phyloP scores from a whole-genome alignment of 345 rosid species.

The Pelargonium nanum region DNA sequence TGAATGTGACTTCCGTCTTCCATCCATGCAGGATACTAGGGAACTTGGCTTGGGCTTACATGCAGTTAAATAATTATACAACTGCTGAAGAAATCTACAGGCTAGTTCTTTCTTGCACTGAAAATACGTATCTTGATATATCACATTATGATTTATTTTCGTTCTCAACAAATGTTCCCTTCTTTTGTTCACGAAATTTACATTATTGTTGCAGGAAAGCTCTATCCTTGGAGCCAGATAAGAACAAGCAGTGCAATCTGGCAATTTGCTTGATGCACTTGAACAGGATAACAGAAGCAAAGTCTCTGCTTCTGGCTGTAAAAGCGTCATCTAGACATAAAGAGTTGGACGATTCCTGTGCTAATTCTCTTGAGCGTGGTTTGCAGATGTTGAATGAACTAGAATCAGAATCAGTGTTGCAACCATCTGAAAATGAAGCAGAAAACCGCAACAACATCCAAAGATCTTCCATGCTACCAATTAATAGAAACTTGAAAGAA shows the following conservation, averaged over 20 bases:
- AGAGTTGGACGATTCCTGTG: slow-evolving; percentile 47
- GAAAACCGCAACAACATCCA: background rate
- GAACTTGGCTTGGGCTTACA: slow-evolving; percentile 81
- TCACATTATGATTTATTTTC: background rate
- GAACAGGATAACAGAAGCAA: slow-evolving; percentile 62
- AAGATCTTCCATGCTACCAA: slow-evolving; percentile 4
- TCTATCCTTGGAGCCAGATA: slow-evolving; percentile 47
- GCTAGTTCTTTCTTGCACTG: slow-evolving; percentile 13
- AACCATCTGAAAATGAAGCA: slow-evolving; percentile 6
- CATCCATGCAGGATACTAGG: slow-evolving; percentile 45
- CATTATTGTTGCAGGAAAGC: slow-evolving; percentile 42
- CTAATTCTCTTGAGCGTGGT: slow-evolving; percentile 61
- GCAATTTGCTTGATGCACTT: slow-evolving; percentile 66
- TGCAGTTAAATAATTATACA: slow-evolving; percentile 60
- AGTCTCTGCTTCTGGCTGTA: slow-evolving; percentile 41
- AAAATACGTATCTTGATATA: too few relatives aligned
- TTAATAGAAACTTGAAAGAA: slow-evolving; percentile 6
- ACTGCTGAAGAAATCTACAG: slow-evolving; percentile 70
- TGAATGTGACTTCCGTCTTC: background rate
- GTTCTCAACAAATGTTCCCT: background rate
- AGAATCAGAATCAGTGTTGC: slow-evolving; percentile 16
- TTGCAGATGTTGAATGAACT: slow-evolving; percentile 35
- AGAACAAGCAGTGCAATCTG: slow-evolving; percentile 66
- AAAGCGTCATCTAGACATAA: slow-evolving; percentile 24
- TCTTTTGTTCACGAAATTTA: background rate